Percentiles rank a stretch among this genome's conserved stretches.
Evolutionary conservation across 2,329 filamentous ascomycete genomes (phyloP).

Genomic region (Pestalotiopsis sp.): DNA sequence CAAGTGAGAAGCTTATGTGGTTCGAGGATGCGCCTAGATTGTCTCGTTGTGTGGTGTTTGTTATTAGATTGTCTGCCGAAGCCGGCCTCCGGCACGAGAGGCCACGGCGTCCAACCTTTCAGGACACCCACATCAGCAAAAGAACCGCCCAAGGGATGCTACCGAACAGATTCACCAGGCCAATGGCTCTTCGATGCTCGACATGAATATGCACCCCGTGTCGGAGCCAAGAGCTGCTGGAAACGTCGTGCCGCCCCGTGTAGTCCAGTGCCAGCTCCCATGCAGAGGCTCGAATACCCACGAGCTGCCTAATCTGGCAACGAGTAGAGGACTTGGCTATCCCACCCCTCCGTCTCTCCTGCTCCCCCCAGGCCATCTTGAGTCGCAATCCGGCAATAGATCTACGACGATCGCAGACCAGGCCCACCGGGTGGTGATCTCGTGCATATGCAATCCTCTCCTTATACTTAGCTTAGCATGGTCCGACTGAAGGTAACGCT

Average conservation of each 20-base stretch:
- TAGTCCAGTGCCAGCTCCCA: background rate
- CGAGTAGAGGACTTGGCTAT: background rate
- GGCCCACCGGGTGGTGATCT: background rate
- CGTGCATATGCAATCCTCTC: background rate
- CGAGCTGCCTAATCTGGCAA: slow-evolving; percentile 8
- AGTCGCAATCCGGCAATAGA: background rate
- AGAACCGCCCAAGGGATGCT: background rate
- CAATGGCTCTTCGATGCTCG: background rate
- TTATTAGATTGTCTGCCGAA: background rate
- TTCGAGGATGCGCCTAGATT: background rate
- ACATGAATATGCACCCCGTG: background rate
- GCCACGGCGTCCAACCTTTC: background rate
- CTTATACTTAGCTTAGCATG: background rate
- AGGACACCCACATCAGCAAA: background rate
- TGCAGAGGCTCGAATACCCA: background rate
- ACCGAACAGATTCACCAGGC: background rate
- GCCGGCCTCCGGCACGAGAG: background rate
- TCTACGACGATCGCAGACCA: background rate
- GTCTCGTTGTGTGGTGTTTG: background rate
- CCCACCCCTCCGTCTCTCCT: background rate
- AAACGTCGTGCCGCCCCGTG: background rate
- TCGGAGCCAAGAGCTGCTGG: background rate
- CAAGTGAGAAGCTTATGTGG: background rate
- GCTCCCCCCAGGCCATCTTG: background rate
- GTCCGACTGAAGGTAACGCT: background rate